Base-by-base conservation (phyloP, 805 yeast genomes). In the Tetrapisispora nanseiensis region DNA sequence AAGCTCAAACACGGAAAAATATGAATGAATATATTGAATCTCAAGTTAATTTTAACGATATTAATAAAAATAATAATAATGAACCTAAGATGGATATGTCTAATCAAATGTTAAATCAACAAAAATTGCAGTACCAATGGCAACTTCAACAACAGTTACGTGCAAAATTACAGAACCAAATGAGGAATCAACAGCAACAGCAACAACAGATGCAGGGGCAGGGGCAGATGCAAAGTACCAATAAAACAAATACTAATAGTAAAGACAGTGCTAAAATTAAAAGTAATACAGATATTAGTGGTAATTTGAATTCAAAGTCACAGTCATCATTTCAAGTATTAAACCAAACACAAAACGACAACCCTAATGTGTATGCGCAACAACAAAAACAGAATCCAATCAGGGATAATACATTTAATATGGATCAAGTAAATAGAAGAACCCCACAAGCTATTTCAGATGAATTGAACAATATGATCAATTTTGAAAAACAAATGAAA, bases 161-260 rank as follows among this genome's bases (percentile, higher is more conserved):
- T 15, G 19, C 23, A 18, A 33, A 38, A 38, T 30, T 32, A 18
- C 36, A 39, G 20, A 15, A 32, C 9, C 33, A 32, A 24, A 11
- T 39, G 19, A 22, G 21, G 9, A 31, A 39, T 6, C 42, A 41
- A 12, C 24, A 8, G 13, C n/a, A 30, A 19, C 31, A 20, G n/a
- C 23, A 18, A 11, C 16, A 33, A n/a, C 34, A 30, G 22, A n/a
- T 12, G 16, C 33, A 28, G 23, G 32, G 31, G 13, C 41, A 32
- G 21, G 23, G 15, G 18, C 42, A 46, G 24, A 55, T 48, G 39
- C 55, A 49, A 28, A 52, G 42, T 18, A 20, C 15, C 59, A 51
- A 31, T 57, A 42, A 24, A 56, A 45, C 30, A 54, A 42, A 21
- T 59, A 49, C n/a, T 58, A 51, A 22, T 55, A 45, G 18, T 39